Base-by-base conservation (phyloP, 352 stramenopile species). In the Phytophthora litchii region DNA sequence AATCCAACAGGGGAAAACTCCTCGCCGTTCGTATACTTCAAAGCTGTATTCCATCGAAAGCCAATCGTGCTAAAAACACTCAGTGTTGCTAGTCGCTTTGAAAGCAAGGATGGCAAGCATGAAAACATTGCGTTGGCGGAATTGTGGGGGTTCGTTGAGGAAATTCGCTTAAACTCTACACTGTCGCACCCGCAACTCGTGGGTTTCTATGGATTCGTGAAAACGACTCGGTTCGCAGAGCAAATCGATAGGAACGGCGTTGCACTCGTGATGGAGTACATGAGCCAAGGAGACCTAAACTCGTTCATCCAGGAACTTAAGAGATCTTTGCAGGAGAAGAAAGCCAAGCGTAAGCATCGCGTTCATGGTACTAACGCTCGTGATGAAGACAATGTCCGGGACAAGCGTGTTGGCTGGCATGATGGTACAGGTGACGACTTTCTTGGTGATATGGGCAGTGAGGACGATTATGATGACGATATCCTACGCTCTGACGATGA, bases 251-350 rank as follows among this genome's bases (percentile, higher is more conserved):
- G 23, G 2, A 44, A 60, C 4, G 48, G 54, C 10, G 35, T 83
- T 47, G 61, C 64, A 4, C 56, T 86, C 12, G 69, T 76, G 17
- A 76, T 70, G 52, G 67, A 83, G n/a, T 73, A 63, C 21, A 73
- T 81, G 60, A 29, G 45, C 9, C 59, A 75, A 14, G 67, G 70
- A 1, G 68, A 76, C 13, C 57, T 86, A 17, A 70, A 81, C 25
- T 54, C 46, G 14, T 67, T 83, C 38, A 74, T 86, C 20, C 43
- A 76, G 17, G 16, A 21, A 3, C 72, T 75, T 19, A 74, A 72
- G 25, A 50, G 56, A 4, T 48, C 21, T 16, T 19, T 74, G 7
- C 60, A 65, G 4, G 23, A 48, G 0, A 52, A 50, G 12, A 20
- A 49, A 62, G 9, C 23, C 37, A 43, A 29, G 31, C 38, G 12